Conservation (phyloP, 2,329 filamentous ascomycete species). For the Pseudocercospora macadamiae region DNA sequence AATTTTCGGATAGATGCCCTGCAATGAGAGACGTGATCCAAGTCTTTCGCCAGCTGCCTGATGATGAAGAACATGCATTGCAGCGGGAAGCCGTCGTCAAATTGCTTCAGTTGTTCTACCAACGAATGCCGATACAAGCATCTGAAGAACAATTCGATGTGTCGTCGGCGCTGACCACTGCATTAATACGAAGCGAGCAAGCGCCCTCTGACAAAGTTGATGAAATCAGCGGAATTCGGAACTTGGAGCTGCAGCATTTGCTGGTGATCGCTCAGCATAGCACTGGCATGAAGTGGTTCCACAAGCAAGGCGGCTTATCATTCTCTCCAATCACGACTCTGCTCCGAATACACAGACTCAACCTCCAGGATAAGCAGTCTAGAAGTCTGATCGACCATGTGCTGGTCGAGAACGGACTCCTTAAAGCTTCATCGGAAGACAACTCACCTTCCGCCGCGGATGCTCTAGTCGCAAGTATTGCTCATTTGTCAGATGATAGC, state of each 20-base stretch:
- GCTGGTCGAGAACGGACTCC: slow-evolving; percentile 68
- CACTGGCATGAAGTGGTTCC: slow-evolving; percentile 87
- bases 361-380: slow-evolving; percentile 43
- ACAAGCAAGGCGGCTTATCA: slow-evolving; percentile 65
- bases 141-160: slow-evolving; percentile 87
- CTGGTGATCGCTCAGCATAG: slow-evolving; percentile 80
- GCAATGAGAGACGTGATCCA: slow-evolving; percentile 78
- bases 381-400: slow-evolving; percentile 45
- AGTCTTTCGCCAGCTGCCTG: slow-evolving; percentile 69
- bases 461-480: slow-evolving; percentile 52
- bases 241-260: slow-evolving; percentile 79
- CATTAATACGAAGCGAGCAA: slow-evolving; percentile 55
- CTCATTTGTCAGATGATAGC: slow-evolving; percentile 28
- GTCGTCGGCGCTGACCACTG: slow-evolving; percentile 71
- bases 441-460: slow-evolving; percentile 45
- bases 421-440: slow-evolving; percentile 47
- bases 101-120: slow-evolving; percentile 81
- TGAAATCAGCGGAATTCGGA: slow-evolving; percentile 55
- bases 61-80: slow-evolving; percentile 64
- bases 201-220: slow-evolving; percentile 40
- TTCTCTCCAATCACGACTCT: slow-evolving; percentile 74
- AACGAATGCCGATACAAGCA: slow-evolving; percentile 76
- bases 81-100: slow-evolving; percentile 79
- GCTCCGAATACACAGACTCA: slow-evolving; percentile 58
- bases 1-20: slow-evolving; percentile 78